A percentile compares a stretch with the other conserved stretches of the same genome.
Evolutionary conservation across 2,329 filamentous ascomycete species (phyloP).

Genomic region (Trichoderma atrobrunneum): DNA sequence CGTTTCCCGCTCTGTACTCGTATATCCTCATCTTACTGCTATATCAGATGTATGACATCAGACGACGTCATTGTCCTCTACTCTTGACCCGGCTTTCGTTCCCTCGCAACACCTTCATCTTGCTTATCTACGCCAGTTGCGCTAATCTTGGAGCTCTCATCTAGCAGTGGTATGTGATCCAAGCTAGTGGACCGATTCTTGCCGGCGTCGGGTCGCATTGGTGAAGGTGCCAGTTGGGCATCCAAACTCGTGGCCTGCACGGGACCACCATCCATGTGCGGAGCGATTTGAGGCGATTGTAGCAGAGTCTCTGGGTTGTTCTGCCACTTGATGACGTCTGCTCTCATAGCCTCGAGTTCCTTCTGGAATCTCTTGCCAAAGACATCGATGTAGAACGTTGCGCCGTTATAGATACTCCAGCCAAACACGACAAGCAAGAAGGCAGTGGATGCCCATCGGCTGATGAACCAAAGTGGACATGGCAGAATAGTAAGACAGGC

Average conservation of each 20-base stretch:
- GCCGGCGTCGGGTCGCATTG: conserved; percentile 23
- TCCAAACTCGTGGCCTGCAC: conserved; percentile 19
- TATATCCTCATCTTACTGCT: background rate
- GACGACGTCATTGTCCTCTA: background rate
- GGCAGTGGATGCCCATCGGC: conserved; percentile 69
- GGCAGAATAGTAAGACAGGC: conserved; percentile 91
- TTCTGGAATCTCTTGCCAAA: conserved; percentile 97
- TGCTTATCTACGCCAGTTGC: conserved; percentile 45
- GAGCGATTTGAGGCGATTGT: conserved; percentile 35
- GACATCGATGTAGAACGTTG: conserved; percentile 96
- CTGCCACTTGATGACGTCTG: conserved; percentile 89
- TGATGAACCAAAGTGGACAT: conserved; percentile 93
- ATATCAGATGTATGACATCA: background rate
- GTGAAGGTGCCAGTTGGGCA: conserved; percentile 22
- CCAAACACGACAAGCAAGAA: conserved; percentile 84
- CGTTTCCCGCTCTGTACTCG: background rate
- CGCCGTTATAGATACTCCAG: conserved; percentile 96
- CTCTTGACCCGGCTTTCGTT: conserved; percentile 40
- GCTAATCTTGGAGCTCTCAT: conserved; percentile 38
- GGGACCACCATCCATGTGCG: conserved; percentile 28
- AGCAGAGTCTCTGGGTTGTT: conserved; percentile 49
- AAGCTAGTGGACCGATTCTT: conserved; percentile 35
- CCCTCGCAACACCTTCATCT: conserved; percentile 46
- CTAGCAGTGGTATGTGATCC: conserved; percentile 58
- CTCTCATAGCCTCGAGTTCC: conserved; percentile 84